Evolutionary conservation across 2,329 filamentous ascomycete genomes (phyloP), one percentile per base, ranked within the genome.

Genomic region (Exophiala mesophila): DNA sequence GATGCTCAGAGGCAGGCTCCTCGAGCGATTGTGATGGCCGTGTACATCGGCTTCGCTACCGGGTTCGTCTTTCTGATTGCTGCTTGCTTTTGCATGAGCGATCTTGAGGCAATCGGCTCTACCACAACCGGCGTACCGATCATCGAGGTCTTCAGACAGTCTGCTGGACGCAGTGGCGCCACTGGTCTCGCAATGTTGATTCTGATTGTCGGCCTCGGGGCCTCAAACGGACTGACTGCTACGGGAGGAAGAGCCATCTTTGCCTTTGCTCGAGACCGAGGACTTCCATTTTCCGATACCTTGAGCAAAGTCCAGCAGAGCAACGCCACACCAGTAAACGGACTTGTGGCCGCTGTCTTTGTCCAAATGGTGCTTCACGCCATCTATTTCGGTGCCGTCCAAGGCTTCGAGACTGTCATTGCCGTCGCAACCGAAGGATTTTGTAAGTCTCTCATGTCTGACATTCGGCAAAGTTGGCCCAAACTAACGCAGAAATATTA

Each of bases 401-500:
- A 73, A 0, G 74, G 73, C 0, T 77, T 77, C 53, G 69, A 74
- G 35, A 78, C 74, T 0, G 71, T 78, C 13, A 71, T 78, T 35
- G 67, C 72, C 4, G 77, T 78, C 39, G 68, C 74, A 0, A 78
- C 75, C 0, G 68, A 75, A 47, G 76, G 75, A 0, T 78, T 78
- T n/a, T n/a, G n/a, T n/a, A n/a, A n/a, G n/a, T n/a, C n/a, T n/a
- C n/a, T n/a, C n/a, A n/a, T n/a, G n/a, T n/a, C n/a, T n/a, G n/a
- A n/a, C n/a, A n/a, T n/a, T n/a, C n/a, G n/a, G n/a, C n/a, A n/a
- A n/a, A n/a, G n/a, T n/a, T n/a, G n/a, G n/a, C n/a, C n/a, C n/a
- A n/a, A n/a, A n/a, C n/a, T n/a, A n/a, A n/a, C n/a, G n/a, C n/a
- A n/a, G n/a, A n/a, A n/a, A n/a, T n/a, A n/a, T n/a, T n/a, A n/a